A percentile compares a stretch with the other conserved stretches of the same genome.
phyloP scores from a whole-genome alignment of 2,329 filamentous ascomycete species.

The Nakataea oryzae region DNA sequence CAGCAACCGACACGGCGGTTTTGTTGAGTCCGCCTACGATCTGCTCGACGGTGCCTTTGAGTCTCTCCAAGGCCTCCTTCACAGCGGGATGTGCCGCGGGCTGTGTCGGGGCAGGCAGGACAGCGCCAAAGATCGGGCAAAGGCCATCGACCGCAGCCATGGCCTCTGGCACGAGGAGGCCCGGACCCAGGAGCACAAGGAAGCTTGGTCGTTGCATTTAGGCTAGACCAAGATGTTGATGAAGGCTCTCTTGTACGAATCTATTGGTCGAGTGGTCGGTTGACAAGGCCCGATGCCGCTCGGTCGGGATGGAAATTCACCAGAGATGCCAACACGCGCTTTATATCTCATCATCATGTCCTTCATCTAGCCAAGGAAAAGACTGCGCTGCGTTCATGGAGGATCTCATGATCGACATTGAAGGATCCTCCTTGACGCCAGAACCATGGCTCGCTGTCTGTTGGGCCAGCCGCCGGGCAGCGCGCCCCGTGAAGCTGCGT shows the following conservation, averaged over 20 bases:
- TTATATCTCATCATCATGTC: background rate
- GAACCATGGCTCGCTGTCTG: background rate
- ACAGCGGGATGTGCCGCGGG: background rate
- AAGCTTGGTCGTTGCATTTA: background rate
- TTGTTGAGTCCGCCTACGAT: background rate
- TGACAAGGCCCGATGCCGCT: background rate
- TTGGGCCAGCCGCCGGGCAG: too few species aligned
- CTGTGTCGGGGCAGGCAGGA: background rate
- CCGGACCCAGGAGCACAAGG: background rate
- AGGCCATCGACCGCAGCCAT: slow-evolving; percentile 1
- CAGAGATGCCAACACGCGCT: too few species aligned
- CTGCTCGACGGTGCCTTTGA: background rate
- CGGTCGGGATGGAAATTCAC: too few species aligned
- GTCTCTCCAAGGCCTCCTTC: background rate
- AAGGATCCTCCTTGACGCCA: background rate
- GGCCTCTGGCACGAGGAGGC: background rate
- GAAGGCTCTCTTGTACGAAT: background rate
- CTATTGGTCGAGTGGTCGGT: background rate
- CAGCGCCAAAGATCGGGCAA: slow-evolving; percentile 2
- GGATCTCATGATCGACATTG: background rate
- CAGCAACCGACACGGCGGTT: slow-evolving; percentile 23
- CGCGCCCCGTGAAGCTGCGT: background rate
- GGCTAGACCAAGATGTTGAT: background rate
- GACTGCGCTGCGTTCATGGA: background rate
- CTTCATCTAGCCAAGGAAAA: background rate